Conservation (phyloP, 139 green algal species). For the Auxenochlorella pyrenoidosa region DNA sequence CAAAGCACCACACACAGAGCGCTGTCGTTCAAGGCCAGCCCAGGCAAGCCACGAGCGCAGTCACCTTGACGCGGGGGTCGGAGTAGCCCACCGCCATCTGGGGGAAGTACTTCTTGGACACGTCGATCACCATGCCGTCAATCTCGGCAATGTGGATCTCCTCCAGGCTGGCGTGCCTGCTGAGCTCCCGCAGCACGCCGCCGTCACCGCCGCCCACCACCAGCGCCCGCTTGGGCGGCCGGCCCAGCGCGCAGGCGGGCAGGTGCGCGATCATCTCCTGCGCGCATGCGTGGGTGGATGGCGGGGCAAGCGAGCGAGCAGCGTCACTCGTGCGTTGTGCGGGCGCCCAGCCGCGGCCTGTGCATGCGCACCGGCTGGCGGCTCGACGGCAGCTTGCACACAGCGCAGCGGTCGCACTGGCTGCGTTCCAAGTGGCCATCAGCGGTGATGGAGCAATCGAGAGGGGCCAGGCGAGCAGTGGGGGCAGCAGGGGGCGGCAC, state of each 20-base stretch:
- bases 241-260: slow-evolving; percentile 84
- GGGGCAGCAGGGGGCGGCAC: background rate
- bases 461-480: background rate
- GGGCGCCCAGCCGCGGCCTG: background rate
- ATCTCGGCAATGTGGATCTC: slow-evolving; percentile 98
- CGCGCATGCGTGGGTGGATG: background rate
- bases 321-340: too few relatives aligned
- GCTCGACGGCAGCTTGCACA: background rate
- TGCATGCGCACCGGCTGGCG: too few relatives aligned
- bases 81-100: slow-evolving; percentile 90
- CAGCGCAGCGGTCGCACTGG: too few relatives aligned
- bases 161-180: slow-evolving; percentile 77
- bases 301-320: too few relatives aligned
- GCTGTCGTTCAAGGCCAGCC: too few relatives aligned
- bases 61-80: slow-evolving; percentile 83
- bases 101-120: slow-evolving; percentile 92
- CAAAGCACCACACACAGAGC: too few relatives aligned
- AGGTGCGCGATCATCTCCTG: slow-evolving; percentile 99
- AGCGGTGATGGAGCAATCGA: too few relatives aligned
- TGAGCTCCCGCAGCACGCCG: slow-evolving; percentile 95
- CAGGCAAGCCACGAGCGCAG: too few relatives aligned
- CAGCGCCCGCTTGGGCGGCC: slow-evolving; percentile 77
- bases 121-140: slow-evolving; percentile 90
- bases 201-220: slow-evolving; percentile 98
- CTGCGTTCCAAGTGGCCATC: too few relatives aligned